Evolutionary conservation across 441 rosid genomes (phyloP).

Genomic region (Erysimum cheiri): DNA sequence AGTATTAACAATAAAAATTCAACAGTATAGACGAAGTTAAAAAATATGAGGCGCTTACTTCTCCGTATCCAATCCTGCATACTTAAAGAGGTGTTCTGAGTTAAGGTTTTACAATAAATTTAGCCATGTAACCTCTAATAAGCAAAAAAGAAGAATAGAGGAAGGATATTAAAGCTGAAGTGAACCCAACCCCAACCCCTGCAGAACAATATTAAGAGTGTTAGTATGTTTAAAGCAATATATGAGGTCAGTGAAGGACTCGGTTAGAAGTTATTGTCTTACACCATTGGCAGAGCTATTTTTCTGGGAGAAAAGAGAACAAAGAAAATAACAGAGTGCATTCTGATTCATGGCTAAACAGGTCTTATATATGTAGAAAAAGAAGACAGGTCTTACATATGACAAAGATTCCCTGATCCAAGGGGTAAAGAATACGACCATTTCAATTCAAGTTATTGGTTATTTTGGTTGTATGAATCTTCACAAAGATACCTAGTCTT

Average conservation of each 20-base stretch:
- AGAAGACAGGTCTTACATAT: constrained; percentile 7
- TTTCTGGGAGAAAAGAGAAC: background rate
- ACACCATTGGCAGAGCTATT: constrained; percentile 10
- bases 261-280: background rate
- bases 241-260: background rate
- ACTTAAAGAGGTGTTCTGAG: constrained; percentile 89
- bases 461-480: constrained; percentile 15
- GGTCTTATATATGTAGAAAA: background rate
- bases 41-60: constrained; percentile 61
- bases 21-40: constrained; percentile 13
- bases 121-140: constrained; percentile 22
- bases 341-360: constrained; percentile 14
- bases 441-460: constrained; percentile 5
- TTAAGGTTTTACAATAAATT: constrained; percentile 70
- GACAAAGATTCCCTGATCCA: constrained; percentile 1
- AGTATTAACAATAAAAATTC: too few relatives aligned
- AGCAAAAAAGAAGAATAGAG: constrained; percentile 10
- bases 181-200: constrained; percentile 99
- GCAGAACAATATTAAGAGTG: constrained; percentile 40
- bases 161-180: constrained; percentile 95
- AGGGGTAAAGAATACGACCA: background rate
- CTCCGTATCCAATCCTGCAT: constrained; percentile 95
- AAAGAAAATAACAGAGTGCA: constrained; percentile 10
- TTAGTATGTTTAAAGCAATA: constrained; percentile 30
- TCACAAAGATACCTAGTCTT: constrained; percentile 11